Conservation (phyloP, 208 protist genomes). For the Wallacemonas sp. region DNA sequence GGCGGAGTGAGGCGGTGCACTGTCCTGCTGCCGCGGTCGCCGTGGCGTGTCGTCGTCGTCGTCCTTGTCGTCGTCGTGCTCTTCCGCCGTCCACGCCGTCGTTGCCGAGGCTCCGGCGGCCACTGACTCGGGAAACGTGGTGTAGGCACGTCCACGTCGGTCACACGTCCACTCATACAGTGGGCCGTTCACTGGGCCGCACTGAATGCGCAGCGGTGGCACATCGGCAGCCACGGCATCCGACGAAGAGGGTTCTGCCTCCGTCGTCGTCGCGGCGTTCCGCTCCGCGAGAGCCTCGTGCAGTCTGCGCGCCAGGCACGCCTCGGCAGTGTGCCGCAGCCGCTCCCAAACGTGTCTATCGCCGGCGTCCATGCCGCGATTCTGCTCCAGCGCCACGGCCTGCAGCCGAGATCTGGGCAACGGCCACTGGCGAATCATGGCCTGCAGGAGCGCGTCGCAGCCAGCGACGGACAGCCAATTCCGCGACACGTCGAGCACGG, state of each 20-base stretch:
- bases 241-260: too few relatives aligned
- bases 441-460: constrained; percentile 39
- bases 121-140: constrained; percentile 3
- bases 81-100: not conserved
- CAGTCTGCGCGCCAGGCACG: constrained; percentile 25
- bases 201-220: constrained; percentile 20
- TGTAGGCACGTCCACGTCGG: not conserved
- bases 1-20: not conserved
- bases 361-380: constrained; percentile 23
- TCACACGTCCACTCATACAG: constrained; percentile 11
- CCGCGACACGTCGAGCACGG: constrained; percentile 54
- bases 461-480: constrained; percentile 58
- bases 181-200: constrained; percentile 7
- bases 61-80: not conserved
- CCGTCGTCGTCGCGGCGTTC: constrained; percentile 10
- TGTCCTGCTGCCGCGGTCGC: not conserved
- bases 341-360: constrained; percentile 7
- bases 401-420: constrained; percentile 12
- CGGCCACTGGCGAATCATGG: constrained; percentile 5
- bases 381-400: constrained; percentile 48
- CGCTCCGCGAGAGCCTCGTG: constrained; percentile 16
- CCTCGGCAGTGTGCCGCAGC: constrained; percentile 8
- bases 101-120: too few relatives aligned
- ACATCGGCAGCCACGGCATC: not conserved
- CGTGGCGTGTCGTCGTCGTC: not conserved